phyloP scores from a whole-genome alignment of 164 flowering plant species.

The Liquidambar formosana region DNA sequence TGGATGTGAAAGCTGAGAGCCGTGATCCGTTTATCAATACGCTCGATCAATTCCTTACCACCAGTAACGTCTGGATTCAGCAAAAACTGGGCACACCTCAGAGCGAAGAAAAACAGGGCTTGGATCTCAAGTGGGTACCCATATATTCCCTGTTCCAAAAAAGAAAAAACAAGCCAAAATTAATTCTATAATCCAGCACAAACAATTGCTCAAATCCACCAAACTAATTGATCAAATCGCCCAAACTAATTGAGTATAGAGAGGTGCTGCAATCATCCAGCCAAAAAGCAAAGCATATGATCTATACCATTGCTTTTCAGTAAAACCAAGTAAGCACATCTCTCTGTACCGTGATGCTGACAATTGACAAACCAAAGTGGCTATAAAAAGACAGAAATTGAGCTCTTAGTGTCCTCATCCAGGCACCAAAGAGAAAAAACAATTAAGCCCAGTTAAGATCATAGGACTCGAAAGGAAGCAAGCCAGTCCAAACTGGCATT shows the following conservation, averaged over 20 bases:
- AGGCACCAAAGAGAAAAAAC: neutral
- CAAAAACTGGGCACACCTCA: slow-evolving; percentile 41
- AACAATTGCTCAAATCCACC: too few species aligned
- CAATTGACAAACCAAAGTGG: neutral
- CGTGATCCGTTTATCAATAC: slow-evolving; percentile 31
- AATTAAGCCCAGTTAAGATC: neutral
- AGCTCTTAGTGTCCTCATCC: too few species aligned
- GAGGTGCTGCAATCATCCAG: neutral
- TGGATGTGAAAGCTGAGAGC: slow-evolving; percentile 44
- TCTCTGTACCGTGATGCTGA: neutral
- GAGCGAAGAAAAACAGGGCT: slow-evolving; percentile 41
- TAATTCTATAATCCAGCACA: too few species aligned
- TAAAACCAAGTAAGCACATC: neutral
- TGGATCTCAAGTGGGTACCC: slow-evolving; percentile 54
- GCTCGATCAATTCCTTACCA: slow-evolving; percentile 36
- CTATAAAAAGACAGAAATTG: neutral
- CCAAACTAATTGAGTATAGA: neutral
- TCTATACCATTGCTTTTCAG: too few species aligned
- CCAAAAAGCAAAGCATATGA: too few species aligned
- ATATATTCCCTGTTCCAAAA: slow-evolving; percentile 39
- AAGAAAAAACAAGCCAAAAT: neutral
- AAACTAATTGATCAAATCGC: neutral
- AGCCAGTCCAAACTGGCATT: neutral
- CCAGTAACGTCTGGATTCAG: slow-evolving; percentile 33
- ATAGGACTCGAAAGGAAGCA: neutral